Evolutionary conservation across 2,329 filamentous ascomycete genomes (phyloP), one percentile per base, ranked within the genome.

Genomic region (Alternaria arbusti): DNA sequence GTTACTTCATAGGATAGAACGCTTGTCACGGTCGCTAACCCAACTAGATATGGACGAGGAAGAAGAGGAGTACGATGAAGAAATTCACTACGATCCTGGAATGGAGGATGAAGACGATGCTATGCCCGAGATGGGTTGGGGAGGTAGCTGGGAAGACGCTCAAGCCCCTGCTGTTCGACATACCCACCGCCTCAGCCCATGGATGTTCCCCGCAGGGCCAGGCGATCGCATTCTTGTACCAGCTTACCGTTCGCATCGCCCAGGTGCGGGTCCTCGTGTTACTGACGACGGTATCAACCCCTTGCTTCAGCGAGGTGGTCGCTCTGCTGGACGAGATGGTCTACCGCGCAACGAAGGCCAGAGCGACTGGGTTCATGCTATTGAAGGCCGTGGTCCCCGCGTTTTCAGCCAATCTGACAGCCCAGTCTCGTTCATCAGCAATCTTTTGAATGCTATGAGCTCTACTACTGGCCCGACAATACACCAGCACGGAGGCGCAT

Each of bases 221-320:
- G 85, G 87, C 44, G 73, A 77, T 51, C 70, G 74, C 26, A 77
- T 79, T 40, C 71, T 78, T 28, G 77, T 79, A 13, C 78, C 80
- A 23, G 79, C 83, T 80, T 84, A 87, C 68, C 81, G 84, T 64
- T 80, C 82, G 8, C 86, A 89, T 70, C 84, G 88, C 60, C 79
- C 86, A 57, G 84, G 84, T 50, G 83, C 82, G 20, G 83, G 86
- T 30, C 82, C 87, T 56, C 85, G 87, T 60, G 85, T 85, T 26
- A 85, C 87, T 32, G 93, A 97, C 68, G 94, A 97, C 76, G 94
- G 93, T 4, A 86, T 89, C 22, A 97, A 98, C 74, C 95, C 95
- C 46, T 85, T 98, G 12, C 87, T 98, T 57, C 91, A 94, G 68
- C 90, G 92, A 59, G 79, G 80, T 49, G 82, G 81, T 62, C 76